Evolutionary conservation across 2,329 filamentous ascomycete species (phyloP).

Genomic region (Colletotrichum sp.): DNA sequence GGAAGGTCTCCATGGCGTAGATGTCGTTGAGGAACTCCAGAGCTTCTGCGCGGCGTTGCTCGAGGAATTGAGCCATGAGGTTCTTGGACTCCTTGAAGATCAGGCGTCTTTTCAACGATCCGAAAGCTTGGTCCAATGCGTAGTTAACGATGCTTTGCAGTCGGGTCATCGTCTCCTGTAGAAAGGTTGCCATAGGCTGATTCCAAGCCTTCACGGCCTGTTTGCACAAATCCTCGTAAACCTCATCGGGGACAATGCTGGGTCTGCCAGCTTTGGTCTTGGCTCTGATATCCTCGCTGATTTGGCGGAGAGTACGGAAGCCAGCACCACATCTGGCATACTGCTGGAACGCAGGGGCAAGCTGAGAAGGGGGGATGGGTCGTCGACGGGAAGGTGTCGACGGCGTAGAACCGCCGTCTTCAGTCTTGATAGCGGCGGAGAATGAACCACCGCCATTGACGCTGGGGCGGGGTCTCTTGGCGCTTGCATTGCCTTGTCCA

Average conservation of each 20-base stretch:
- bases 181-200: slow-evolving; percentile 53
- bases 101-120: slow-evolving; percentile 48
- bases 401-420: slow-evolving; percentile 27
- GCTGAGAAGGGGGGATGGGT: slow-evolving; percentile 15
- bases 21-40: slow-evolving; percentile 44
- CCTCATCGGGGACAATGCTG: slow-evolving; percentile 61
- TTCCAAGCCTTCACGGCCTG: slow-evolving; percentile 65
- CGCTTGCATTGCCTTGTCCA: slow-evolving; percentile 19
- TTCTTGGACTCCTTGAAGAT: slow-evolving; percentile 53
- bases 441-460: slow-evolving; percentile 19
- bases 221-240: slow-evolving; percentile 62
- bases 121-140: slow-evolving; percentile 53
- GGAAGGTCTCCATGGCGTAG: slow-evolving; percentile 57
- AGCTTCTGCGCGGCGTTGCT: slow-evolving; percentile 40
- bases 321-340: slow-evolving; percentile 43
- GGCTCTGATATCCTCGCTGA: slow-evolving; percentile 58
- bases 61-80: slow-evolving; percentile 50
- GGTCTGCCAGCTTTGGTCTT: slow-evolving; percentile 64
- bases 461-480: slow-evolving; percentile 14
- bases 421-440: slow-evolving; percentile 37
- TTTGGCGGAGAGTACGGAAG: slow-evolving; percentile 52
- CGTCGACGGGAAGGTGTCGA: not conserved
- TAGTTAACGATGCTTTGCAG: slow-evolving; percentile 49
- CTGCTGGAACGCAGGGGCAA: slow-evolving; percentile 36
- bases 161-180: slow-evolving; percentile 51